These are phyloP conservation scores for Tuber calosporum DNA, from an alignment of 495 filamentous ascomycete genomes.

Conservation along the genomic window DNA sequence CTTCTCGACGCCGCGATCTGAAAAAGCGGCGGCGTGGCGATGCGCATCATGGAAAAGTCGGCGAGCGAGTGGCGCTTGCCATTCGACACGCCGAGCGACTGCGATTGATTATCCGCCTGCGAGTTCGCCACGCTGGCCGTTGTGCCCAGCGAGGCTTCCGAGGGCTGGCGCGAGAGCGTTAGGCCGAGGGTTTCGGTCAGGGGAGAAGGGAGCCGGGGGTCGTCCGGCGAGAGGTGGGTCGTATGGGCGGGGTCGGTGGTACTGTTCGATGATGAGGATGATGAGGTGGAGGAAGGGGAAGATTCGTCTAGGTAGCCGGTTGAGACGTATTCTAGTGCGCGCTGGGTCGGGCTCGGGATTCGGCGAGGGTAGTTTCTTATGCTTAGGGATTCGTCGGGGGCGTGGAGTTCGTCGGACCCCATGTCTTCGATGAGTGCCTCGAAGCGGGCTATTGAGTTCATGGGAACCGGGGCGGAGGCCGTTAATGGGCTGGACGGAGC, in stretches of 20 bases:
- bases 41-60: constrained; percentile 27
- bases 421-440: constrained; percentile 39
- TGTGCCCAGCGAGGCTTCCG: constrained; percentile 18
- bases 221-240: neutral
- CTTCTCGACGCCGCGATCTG: constrained; percentile 14
- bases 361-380: constrained; percentile 23
- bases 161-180: neutral
- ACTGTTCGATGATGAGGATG: neutral
- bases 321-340: constrained; percentile 41
- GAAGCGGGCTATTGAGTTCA: constrained; percentile 41
- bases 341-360: constrained; percentile 39
- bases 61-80: constrained; percentile 35
- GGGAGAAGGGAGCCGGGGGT: neutral
- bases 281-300: neutral
- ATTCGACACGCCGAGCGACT: constrained; percentile 23
- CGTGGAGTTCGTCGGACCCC: constrained; percentile 15
- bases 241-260: neutral
- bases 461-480: constrained; percentile 10
- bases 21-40: constrained; percentile 30
- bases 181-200: constrained; percentile 1
- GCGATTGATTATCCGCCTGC: constrained; percentile 10
- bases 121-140: constrained; percentile 25
- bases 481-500: constrained; percentile 24
- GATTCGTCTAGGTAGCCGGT: constrained; percentile 27
- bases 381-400: neutral